These are phyloP conservation scores for Lachnellula suecica DNA, from an alignment of 2,329 filamentous ascomycete species.

Conservation along the genomic window DNA sequence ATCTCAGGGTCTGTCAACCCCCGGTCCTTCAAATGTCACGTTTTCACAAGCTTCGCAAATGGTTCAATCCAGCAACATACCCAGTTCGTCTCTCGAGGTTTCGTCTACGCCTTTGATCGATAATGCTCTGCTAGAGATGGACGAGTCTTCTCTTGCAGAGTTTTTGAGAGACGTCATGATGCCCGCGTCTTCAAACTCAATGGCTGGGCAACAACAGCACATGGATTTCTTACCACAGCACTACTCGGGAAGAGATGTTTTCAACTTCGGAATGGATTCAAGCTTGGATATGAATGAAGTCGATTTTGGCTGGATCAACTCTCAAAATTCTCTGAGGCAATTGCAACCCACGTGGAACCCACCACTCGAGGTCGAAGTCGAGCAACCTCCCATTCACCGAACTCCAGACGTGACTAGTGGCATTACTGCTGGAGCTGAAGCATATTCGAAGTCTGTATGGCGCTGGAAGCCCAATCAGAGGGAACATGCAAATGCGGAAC, in stretches of 20 bases:
- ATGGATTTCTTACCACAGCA: background rate
- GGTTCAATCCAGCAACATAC: background rate
- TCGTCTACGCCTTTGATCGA: background rate
- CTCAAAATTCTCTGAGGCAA: background rate
- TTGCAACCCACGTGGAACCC: background rate
- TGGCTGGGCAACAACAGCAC: background rate
- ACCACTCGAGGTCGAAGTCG: background rate
- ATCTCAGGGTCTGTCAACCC: background rate
- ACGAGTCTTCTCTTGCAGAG: slow-evolving; percentile 13
- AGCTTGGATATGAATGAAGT: slow-evolving; percentile 5
- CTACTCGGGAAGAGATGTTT: slow-evolving; percentile 1
- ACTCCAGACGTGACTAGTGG: background rate
- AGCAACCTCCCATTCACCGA: background rate
- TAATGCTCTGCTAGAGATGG: slow-evolving; percentile 6
- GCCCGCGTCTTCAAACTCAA: background rate
- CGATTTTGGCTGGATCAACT: slow-evolving; percentile 2
- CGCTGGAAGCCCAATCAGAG: slow-evolving; percentile 12
- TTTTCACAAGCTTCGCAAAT: background rate
- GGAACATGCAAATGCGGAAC: slow-evolving; percentile 9
- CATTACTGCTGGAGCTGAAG: slow-evolving; percentile 3
- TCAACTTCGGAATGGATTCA: slow-evolving; percentile 5
- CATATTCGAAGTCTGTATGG: slow-evolving; percentile 18
- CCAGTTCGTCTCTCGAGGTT: background rate
- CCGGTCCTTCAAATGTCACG: background rate
- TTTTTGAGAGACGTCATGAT: slow-evolving; percentile 20